These are phyloP conservation scores for Stenocarpella maydis DNA, from an alignment of 2,329 filamentous ascomycete genomes.

Conservation along the genomic window DNA sequence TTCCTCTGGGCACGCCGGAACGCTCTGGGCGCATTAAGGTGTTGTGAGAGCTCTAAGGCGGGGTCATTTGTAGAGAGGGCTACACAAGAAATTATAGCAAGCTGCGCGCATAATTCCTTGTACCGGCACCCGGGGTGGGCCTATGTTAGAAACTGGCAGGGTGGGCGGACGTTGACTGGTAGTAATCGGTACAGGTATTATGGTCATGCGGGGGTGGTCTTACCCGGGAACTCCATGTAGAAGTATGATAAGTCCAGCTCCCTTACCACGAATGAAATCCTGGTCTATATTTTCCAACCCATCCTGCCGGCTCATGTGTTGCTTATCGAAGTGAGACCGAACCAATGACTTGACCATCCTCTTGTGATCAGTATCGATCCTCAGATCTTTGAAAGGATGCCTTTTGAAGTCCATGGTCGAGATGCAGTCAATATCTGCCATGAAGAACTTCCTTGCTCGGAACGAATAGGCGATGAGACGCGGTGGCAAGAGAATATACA, in stretches of 20 bases:
- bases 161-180: accelerated
- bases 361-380: constrained; percentile 15
- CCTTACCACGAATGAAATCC: constrained; percentile 40
- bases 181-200: too few species aligned
- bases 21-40: too few species aligned
- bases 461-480: constrained; percentile 16
- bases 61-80: too few species aligned
- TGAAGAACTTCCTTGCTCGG: constrained; percentile 26
- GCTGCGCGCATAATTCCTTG: too few species aligned
- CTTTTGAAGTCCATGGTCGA: background rate
- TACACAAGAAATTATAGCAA: too few species aligned
- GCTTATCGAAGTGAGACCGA: constrained; percentile 23
- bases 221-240: constrained; percentile 34
- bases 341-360: constrained; percentile 14
- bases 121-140: too few species aligned
- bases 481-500: constrained; percentile 6
- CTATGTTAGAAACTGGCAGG: too few species aligned
- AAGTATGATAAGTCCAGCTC: constrained; percentile 33
- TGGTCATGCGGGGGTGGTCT: background rate
- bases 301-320: background rate
- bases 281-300: constrained; percentile 3
- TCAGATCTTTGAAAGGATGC: constrained; percentile 13
- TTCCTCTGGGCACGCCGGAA: too few species aligned
- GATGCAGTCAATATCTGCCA: constrained; percentile 14
- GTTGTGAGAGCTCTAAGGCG: too few species aligned